Percentiles rank a stretch among this genome's conserved stretches.
phyloP scores from a whole-genome alignment of 2,329 filamentous ascomycete species.

The Exserohilum turcica region DNA sequence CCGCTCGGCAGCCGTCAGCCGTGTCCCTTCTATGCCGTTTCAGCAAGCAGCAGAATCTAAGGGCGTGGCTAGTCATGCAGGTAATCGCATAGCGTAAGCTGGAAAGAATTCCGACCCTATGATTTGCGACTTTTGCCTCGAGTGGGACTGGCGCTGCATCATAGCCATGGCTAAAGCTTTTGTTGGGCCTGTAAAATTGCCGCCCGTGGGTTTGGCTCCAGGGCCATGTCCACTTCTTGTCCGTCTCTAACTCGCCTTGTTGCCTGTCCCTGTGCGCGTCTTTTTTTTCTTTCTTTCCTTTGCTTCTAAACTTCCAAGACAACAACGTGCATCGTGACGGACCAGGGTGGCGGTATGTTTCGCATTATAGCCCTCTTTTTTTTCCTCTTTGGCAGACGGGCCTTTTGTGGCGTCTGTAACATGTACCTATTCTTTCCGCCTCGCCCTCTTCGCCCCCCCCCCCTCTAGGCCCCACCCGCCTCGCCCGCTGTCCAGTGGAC shows the following conservation, averaged over 20 bases:
- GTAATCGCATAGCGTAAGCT: constrained; percentile 26
- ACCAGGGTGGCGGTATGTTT: too few species aligned
- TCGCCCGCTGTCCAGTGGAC: not conserved
- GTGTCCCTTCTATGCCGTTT: constrained; percentile 11
- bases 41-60: constrained; percentile 12
- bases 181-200: constrained; percentile 1
- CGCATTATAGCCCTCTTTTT: too few species aligned
- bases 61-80: constrained; percentile 25
- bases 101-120: constrained; percentile 5
- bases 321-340: too few species aligned
- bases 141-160: constrained; percentile 2
- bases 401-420: constrained; percentile 2
- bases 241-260: too few species aligned
- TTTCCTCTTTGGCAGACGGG: too few species aligned
- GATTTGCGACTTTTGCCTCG: constrained; percentile 12
- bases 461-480: too few species aligned
- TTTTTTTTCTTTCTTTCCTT: too few species aligned
- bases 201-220: not conserved
- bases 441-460: too few species aligned
- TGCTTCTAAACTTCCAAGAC: too few species aligned
- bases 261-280: too few species aligned
- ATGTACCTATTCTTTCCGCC: too few species aligned
- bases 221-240: too few species aligned
- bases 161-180: constrained; percentile 5
- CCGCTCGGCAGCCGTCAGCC: constrained; percentile 28